Percentiles rank a stretch among this genome's conserved stretches.
Conservation (phyloP, 768 basidiomycete species). For the Fistulinella prunicolor region DNA sequence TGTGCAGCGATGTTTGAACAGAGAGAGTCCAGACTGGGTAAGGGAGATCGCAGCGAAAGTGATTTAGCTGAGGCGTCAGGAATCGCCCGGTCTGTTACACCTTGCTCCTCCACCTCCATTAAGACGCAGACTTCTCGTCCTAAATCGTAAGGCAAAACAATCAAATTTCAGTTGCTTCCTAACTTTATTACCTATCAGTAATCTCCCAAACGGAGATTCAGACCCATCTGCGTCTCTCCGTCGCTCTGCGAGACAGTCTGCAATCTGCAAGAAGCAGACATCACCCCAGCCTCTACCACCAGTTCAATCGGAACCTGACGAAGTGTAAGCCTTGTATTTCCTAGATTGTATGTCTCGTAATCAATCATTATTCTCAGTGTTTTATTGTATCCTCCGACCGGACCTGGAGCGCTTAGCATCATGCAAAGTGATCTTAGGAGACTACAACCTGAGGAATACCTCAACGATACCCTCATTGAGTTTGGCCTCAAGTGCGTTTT, state of each 20-base stretch:
- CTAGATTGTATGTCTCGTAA: conserved; percentile 3
- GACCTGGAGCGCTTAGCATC: conserved; percentile 75
- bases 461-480: conserved; percentile 97
- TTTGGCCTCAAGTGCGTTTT: conserved; percentile 84
- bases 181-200: conserved; percentile 8
- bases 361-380: conserved; percentile 44
- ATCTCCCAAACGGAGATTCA: conserved; percentile 7
- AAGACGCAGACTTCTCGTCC: conserved; percentile 6
- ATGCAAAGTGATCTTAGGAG: conserved; percentile 76
- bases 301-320: conserved; percentile 49
- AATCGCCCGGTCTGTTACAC: conserved; percentile 12
- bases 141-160: conserved; percentile 16
- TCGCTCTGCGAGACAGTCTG: conserved; percentile 37
- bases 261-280: conserved; percentile 14
- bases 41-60: not conserved
- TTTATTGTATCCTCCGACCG: conserved; percentile 68
- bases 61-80: not conserved
- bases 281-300: conserved; percentile 30
- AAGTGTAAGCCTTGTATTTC: conserved; percentile 47
- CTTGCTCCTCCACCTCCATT: conserved; percentile 19
- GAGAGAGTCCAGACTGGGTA: conserved; percentile 1
- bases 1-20: conserved; percentile 16
- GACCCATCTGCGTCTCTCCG: conserved; percentile 16
- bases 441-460: conserved; percentile 74
- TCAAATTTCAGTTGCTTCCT: not conserved